Base-by-base conservation (phyloP, 2,329 filamentous ascomycete species). In the Endocalyx cinctus region DNA sequence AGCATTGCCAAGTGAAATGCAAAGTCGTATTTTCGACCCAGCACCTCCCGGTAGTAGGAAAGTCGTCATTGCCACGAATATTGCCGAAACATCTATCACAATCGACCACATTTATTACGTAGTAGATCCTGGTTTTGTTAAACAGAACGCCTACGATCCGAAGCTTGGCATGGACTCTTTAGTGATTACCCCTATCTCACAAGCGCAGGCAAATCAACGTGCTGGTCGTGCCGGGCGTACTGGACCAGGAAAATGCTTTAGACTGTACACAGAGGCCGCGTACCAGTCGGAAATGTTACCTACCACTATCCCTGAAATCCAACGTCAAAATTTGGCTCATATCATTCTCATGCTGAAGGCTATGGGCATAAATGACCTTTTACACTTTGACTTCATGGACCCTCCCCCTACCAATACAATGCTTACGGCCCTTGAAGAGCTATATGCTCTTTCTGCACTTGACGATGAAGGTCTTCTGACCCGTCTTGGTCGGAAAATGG, bases 311-410 rank as follows among this genome's bases (percentile, higher is more conserved):
- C 92, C 92, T 1, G 92, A 97, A 51, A 98, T 98, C 32, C 92
- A 98, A 56, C 76, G 92, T 2, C 87, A 96, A 58, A 98, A 98
- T 51, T 57, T 98, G 33, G 85, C 87, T 0, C 82, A 85, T 47
- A 96, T 90, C 0, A 97, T 98, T 58, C 73, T 98, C 29, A 95
- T 96, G 85, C 75, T 98, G 31, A 98, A 98, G 58, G 92, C 92
- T 0, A 97, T 98, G 88, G 92, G 94, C 4, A 97, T 98, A 60
- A 97, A 98, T 54, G 92, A 98, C 55, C 70, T 98, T 2, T 72
- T 98, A 10, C 88, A 94, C 55, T 98, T 98, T 52, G 90, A 97
- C 62, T 98, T 98, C 52, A 97, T 98, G 90, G 92, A 98, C 52
- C 89, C 92, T 0, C 92, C 92, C 0, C 92, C 92, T 0, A 92